Evolutionary conservation across 139 green algal species (phyloP).

Genomic region (Coelastrella sp.): DNA sequence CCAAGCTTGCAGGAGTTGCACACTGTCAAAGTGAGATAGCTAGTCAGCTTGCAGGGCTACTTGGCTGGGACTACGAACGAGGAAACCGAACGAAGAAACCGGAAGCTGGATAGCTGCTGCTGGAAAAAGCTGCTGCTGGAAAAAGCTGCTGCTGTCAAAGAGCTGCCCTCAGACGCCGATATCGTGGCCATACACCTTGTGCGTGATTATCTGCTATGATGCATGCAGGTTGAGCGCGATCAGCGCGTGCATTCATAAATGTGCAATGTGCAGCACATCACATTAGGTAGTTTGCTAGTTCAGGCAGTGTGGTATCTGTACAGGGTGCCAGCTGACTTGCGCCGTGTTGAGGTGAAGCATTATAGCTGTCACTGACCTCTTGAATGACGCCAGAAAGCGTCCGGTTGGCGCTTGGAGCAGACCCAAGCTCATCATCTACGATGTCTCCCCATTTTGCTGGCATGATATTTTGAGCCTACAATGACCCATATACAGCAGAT

Average conservation of each 20-base stretch:
- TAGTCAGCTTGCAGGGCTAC: too few species aligned
- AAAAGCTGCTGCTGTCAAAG: too few species aligned
- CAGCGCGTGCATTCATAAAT: too few species aligned
- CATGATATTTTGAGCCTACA: neutral
- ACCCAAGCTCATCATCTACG: constrained; percentile 40
- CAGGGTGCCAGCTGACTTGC: too few species aligned
- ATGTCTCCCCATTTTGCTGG: constrained; percentile 41
- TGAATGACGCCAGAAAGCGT: constrained; percentile 44
- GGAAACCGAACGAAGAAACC: too few species aligned
- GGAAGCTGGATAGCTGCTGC: too few species aligned
- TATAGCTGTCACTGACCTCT: neutral
- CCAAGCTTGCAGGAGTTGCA: too few species aligned
- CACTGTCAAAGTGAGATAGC: too few species aligned
- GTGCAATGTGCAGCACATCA: neutral
- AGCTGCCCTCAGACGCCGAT: too few species aligned
- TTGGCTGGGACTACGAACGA: too few species aligned
- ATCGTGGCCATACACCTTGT: neutral
- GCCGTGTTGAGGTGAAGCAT: too few species aligned
- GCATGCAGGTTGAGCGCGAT: neutral
- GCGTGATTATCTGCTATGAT: neutral
- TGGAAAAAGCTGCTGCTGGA: too few species aligned
- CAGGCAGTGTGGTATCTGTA: neutral
- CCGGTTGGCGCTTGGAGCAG: neutral
- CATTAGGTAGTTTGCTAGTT: neutral
- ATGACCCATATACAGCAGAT: neutral